phyloP scores from a whole-genome alignment of 257 asterid species.

The Nicotiana undulata region DNA sequence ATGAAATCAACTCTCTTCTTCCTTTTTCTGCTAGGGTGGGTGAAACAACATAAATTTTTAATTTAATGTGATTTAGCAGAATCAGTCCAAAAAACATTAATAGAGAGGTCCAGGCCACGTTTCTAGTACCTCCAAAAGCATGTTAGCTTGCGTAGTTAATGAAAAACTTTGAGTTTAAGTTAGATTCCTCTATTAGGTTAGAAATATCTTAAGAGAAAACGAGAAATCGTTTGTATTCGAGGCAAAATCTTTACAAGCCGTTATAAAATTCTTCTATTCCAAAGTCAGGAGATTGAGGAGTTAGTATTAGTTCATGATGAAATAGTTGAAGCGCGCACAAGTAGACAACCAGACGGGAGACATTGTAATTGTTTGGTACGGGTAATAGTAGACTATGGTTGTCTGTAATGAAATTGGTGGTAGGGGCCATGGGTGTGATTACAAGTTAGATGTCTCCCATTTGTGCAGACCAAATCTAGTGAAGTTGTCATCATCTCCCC shows the following conservation, averaged over 20 bases:
- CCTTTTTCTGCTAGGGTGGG: neutral
- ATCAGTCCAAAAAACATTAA: neutral
- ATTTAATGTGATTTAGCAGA: neutral
- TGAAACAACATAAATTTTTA: neutral
- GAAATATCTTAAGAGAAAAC: no score
- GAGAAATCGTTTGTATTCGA: no score
- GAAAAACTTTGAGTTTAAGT: neutral
- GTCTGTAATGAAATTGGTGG: neutral
- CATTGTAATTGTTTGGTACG: no score
- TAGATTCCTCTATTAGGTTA: no score
- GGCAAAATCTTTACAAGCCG: no score
- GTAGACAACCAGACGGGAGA: no score
- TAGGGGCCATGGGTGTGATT: slow-evolving; percentile 28
- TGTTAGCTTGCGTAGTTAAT: neutral
- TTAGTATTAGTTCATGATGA: no score
- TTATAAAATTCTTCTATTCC: neutral
- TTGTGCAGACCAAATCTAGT: slow-evolving; percentile 51
- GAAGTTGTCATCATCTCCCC: slow-evolving; percentile 35
- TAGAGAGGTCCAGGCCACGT: neutral
- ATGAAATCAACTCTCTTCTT: neutral
- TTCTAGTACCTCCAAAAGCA: neutral
- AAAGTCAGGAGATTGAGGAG: neutral
- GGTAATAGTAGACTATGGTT: no score
- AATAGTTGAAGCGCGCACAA: no score
- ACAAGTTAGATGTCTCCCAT: slow-evolving; percentile 32